phyloP scores from a whole-genome alignment of 2,329 filamentous ascomycete genomes.

The Pezicula carpinea region DNA sequence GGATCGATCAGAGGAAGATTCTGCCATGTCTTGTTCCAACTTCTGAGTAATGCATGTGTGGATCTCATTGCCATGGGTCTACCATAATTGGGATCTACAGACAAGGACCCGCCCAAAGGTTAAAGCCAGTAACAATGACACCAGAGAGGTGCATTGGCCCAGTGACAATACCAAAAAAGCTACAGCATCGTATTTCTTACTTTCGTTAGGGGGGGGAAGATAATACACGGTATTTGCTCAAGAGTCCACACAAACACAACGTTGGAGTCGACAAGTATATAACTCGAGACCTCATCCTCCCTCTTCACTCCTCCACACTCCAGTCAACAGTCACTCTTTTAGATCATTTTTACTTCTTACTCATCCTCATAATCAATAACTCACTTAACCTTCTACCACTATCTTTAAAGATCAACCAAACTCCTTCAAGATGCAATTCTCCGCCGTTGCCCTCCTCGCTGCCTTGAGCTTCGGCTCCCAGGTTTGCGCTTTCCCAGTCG shows the following conservation, averaged over 20 bases:
- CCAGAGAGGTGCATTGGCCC: not conserved
- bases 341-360: conserved; percentile 1
- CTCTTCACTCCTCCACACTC: not conserved
- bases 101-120: not conserved
- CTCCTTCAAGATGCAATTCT: conserved; percentile 11
- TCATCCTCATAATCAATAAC: not conserved
- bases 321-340: conserved; percentile 5
- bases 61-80: not conserved
- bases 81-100: not conserved
- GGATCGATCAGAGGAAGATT: too few species aligned
- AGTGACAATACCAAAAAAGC: not conserved
- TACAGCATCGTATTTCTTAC: too few species aligned
- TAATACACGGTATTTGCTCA: not conserved
- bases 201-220: too few species aligned
- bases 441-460: conserved; percentile 2
- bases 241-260: not conserved
- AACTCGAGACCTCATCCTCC: not conserved
- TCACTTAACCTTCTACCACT: not conserved
- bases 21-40: too few species aligned
- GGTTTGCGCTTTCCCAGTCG: conserved; percentile 5
- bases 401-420: not conserved
- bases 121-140: too few species aligned
- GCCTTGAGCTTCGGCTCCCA: conserved; percentile 8
- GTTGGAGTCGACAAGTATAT: not conserved
- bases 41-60: too few species aligned